Base-by-base conservation (phyloP, 306 rosid species). In the Fagus sylvatica region DNA sequence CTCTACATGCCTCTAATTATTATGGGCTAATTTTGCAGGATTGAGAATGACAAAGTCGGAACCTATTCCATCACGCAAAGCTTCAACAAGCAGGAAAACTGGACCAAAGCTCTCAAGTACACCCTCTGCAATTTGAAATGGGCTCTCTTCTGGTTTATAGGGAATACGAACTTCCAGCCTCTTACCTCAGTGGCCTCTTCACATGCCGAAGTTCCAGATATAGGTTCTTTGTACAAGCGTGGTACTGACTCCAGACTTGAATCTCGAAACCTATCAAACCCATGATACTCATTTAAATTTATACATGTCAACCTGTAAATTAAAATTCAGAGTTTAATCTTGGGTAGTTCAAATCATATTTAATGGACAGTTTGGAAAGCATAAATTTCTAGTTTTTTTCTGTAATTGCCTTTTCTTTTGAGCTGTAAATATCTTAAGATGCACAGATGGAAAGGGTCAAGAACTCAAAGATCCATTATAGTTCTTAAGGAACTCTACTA, bases 111-210 rank as follows among this genome's bases (percentile, higher is more conserved):
- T 82, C 97, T 95, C 68, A 93, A 95, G 78, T 95, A 92, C 82
- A 95, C 99, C 7, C 99, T 95, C 33, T 89, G 98, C 91, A 79
- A 95, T 87, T 86, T 95, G 90, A 95, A 95, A 76, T 95, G 99
- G 99, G 96, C 93, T 71, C 99, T 95, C 33, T 95, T 86, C 82
- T 95, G 99, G 99, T 93, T 95, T 85, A 93, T 95, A 74, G 98
- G 97, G 61, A 95, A 93, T 39, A 95, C 98, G 2, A 88, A 92
- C 67, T 92, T 95, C 85, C 98, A 91, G 86, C 92, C 98, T 77
- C 96, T 89, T 74, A 80, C 97, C 54, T 90, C 93, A 39, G 84
- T 77, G 67, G 90, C 84, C 46, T 79, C 97, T 42, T 84, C 97
- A 7, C 95, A 82, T 62, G 81, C 92, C 59, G 88, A 95, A 78